A percentile compares a stretch with the other conserved stretches of the same genome.
phyloP scores from a whole-genome alignment of 2,329 filamentous ascomycete species.

The Magnaporthiopsis incrustans region DNA sequence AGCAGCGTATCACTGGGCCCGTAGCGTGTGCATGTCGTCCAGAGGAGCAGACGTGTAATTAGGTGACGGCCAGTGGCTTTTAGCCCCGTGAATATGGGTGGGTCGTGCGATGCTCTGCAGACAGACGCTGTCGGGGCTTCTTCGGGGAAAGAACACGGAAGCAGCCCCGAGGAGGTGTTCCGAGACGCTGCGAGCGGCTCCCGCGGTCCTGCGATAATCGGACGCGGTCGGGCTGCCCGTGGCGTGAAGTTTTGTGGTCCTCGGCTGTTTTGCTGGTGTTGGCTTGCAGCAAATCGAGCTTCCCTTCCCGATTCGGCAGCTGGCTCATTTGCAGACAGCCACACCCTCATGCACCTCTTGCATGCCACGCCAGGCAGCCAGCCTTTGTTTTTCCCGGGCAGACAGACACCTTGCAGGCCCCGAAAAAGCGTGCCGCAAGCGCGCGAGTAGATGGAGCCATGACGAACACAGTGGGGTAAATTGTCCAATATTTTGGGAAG shows the following conservation, averaged over 20 bases:
- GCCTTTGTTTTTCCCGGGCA: no score
- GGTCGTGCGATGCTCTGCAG: no score
- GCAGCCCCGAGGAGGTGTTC: no score
- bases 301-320: not conserved
- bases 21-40: not conserved
- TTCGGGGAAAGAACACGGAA: not conserved
- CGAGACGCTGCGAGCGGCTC: no score
- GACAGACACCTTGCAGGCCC: not conserved
- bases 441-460: not conserved
- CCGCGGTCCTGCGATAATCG: not conserved
- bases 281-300: not conserved
- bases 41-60: not conserved
- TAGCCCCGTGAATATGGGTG: not conserved
- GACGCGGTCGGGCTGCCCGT: not conserved
- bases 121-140: not conserved
- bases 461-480: not conserved
- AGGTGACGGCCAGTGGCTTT: not conserved
- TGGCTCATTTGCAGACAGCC: not conserved
- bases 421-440: not conserved
- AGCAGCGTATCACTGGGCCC: not conserved
- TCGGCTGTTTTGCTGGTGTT: not conserved
- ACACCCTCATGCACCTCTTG: not conserved
- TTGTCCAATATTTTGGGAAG: not conserved
- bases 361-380: not conserved
- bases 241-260: not conserved